Evolutionary conservation across 441 rosid genomes (phyloP).

Genomic region (Gossypium davidsonii): DNA sequence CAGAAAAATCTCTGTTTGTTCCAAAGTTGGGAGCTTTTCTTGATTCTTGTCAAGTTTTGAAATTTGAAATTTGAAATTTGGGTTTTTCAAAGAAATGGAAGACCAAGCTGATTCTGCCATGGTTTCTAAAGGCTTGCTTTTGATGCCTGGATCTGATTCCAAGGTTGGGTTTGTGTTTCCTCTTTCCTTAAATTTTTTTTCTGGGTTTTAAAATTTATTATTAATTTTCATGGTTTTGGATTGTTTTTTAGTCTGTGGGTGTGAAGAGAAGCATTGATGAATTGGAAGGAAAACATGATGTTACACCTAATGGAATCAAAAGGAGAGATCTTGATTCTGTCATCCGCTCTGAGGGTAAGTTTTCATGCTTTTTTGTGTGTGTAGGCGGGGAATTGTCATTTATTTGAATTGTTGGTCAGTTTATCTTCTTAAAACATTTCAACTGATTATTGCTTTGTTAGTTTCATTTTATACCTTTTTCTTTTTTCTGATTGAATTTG

Average conservation of each 20-base stretch:
- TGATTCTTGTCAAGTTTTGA: slow-evolving; percentile 11
- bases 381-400: not conserved
- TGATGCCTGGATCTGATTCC: slow-evolving; percentile 31
- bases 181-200: not conserved
- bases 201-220: not conserved
- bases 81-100: slow-evolving; percentile 31
- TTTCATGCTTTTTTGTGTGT: slow-evolving; percentile 6
- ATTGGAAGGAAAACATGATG: slow-evolving; percentile 35
- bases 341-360: slow-evolving; percentile 40
- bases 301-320: slow-evolving; percentile 43
- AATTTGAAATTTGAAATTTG: slow-evolving; percentile 13
- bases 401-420: not conserved
- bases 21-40: not conserved
- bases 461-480: not conserved
- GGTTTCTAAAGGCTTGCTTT: slow-evolving; percentile 20
- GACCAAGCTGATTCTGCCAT: slow-evolving; percentile 19
- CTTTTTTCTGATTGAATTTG: not conserved
- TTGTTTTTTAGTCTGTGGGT: slow-evolving; percentile 30
- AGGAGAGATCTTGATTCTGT: slow-evolving; percentile 41
- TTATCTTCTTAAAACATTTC: not conserved
- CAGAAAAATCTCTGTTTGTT: not conserved
- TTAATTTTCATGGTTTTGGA: slow-evolving; percentile 10
- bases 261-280: slow-evolving; percentile 32
- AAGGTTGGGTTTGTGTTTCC: slow-evolving; percentile 30
- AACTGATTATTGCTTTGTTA: not conserved